These are phyloP conservation scores for Lipomyces kockii DNA, from an alignment of 805 yeast genomes.

Conservation along the genomic window DNA sequence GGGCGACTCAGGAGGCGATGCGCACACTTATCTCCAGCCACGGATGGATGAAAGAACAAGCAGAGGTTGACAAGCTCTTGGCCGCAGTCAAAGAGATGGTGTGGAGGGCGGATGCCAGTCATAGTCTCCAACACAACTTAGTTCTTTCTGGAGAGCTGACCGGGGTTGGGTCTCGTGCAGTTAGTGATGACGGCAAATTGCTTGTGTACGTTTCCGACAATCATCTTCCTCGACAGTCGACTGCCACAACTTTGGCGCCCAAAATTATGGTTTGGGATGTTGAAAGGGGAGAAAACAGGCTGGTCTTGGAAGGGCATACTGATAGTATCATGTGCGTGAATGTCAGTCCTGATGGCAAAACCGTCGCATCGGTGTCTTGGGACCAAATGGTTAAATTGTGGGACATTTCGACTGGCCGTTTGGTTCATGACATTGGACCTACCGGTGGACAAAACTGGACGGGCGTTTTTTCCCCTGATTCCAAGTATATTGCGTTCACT, in stretches of 20 bases:
- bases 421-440: constrained; percentile 1
- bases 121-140: background rate
- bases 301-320: background rate
- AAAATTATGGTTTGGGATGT: background rate
- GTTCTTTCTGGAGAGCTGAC: background rate
- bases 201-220: background rate
- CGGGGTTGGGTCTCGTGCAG: background rate
- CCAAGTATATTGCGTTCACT: constrained; percentile 1
- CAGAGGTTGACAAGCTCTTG: background rate
- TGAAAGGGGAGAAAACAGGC: background rate
- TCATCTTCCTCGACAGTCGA: background rate
- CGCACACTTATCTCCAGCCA: background rate
- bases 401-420: background rate
- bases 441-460: background rate
- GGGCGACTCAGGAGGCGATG: background rate
- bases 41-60: background rate
- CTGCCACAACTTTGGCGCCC: background rate
- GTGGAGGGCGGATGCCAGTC: background rate
- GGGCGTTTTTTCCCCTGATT: background rate
- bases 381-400: constrained; percentile 1
- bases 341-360: background rate
- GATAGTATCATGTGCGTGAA: background rate
- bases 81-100: background rate
- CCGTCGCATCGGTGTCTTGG: background rate
- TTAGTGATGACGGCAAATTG: constrained; percentile 1